phyloP scores from a whole-genome alignment of 2,329 filamentous ascomycete genomes.

The Tetracladium maxilliforme region DNA sequence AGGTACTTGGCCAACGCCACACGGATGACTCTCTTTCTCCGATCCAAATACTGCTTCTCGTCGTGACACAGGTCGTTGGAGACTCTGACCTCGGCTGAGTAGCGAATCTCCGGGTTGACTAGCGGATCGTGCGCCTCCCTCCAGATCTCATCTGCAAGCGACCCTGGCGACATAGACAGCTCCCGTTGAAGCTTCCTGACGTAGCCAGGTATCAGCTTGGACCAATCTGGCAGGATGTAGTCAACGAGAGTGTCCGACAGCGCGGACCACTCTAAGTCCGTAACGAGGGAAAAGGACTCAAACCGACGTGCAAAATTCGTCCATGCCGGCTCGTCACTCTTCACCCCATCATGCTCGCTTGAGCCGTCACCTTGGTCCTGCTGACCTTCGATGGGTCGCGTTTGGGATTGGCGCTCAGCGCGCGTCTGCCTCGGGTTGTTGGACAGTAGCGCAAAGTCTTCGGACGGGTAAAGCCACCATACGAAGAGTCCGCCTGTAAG shows the following conservation, averaged over 20 bases:
- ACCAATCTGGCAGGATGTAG: constrained; percentile 72
- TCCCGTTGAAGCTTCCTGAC: constrained; percentile 76
- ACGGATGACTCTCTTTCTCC: constrained; percentile 52
- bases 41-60: constrained; percentile 59
- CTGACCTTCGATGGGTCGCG: not conserved
- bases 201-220: constrained; percentile 58
- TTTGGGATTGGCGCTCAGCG: not conserved
- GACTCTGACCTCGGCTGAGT: constrained; percentile 68
- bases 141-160: constrained; percentile 88
- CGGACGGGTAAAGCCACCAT: no score
- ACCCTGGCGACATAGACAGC: constrained; percentile 75
- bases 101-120: constrained; percentile 75
- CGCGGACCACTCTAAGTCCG: constrained; percentile 37
- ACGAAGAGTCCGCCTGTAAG: no score
- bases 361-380: not conserved
- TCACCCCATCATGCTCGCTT: no score
- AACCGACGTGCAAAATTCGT: constrained; percentile 12
- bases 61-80: constrained; percentile 71
- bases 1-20: constrained; percentile 74
- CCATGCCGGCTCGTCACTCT: constrained; percentile 15
- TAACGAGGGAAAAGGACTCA: constrained; percentile 30
- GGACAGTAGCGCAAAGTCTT: not conserved
- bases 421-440: no score
- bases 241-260: constrained; percentile 48
- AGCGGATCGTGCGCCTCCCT: constrained; percentile 71